Conservation (phyloP, 2,329 filamentous ascomycete species). For the Calonectria fujianensis region DNA sequence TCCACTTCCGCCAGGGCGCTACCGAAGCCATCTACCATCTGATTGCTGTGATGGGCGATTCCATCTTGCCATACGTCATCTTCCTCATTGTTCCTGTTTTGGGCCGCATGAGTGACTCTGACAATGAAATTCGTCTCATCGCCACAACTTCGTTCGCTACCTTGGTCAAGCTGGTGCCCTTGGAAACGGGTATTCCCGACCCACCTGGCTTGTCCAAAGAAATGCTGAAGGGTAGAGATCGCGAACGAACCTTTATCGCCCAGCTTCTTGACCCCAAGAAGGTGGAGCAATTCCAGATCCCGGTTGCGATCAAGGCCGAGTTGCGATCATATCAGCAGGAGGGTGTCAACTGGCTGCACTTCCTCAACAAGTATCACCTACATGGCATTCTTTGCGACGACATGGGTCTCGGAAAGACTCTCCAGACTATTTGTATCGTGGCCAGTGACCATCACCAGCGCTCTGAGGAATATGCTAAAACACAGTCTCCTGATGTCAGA, state of each 20-base stretch:
- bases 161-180: constrained; percentile 94
- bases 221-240: constrained; percentile 90
- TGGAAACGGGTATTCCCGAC: constrained; percentile 98
- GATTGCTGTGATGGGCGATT: constrained; percentile 98
- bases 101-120: constrained; percentile 98
- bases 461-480: constrained; percentile 91
- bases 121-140: constrained; percentile 94
- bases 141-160: constrained; percentile 98
- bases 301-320: constrained; percentile 97
- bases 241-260: constrained; percentile 96
- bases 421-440: constrained; percentile 98
- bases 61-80: constrained; percentile 97
- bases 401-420: constrained; percentile 98
- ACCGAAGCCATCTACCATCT: constrained; percentile 97
- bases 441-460: constrained; percentile 97
- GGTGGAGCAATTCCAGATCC: constrained; percentile 93
- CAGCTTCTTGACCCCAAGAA: constrained; percentile 98
- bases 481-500: constrained; percentile 84
- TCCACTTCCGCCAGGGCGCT: constrained; percentile 92
- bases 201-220: constrained; percentile 94
- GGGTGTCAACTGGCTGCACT: constrained; percentile 98
- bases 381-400: constrained; percentile 99
- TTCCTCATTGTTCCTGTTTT: constrained; percentile 98
- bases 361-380: constrained; percentile 97
- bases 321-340: constrained; percentile 98